These are phyloP conservation scores for Nitzschia sp. DNA, from an alignment of 108 stramenopile genomes.

Conservation along the genomic window DNA sequence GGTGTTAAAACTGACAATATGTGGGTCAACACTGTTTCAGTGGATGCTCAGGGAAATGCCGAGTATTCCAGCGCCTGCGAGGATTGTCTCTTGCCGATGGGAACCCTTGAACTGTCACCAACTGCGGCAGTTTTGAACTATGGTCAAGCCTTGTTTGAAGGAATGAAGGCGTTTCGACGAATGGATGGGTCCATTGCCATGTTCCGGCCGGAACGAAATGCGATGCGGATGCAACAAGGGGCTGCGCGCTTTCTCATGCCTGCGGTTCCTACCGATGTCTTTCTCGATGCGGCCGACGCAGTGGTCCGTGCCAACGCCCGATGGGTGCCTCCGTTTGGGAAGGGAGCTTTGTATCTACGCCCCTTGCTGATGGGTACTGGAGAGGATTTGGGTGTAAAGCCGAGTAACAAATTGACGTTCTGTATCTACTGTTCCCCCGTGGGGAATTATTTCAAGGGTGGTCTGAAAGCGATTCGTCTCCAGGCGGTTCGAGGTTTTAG, in stretches of 20 bases:
- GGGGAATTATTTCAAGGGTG: conserved; percentile 66
- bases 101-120: conserved; percentile 24
- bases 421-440: conserved; percentile 53
- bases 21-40: conserved; percentile 23
- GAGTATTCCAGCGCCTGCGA: conserved; percentile 17
- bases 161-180: conserved; percentile 49
- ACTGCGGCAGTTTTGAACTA: conserved; percentile 49
- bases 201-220: conserved; percentile 46
- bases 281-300: conserved; percentile 32
- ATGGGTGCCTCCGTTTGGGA: conserved; percentile 40
- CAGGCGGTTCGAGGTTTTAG: conserved; percentile 53
- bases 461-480: conserved; percentile 55
- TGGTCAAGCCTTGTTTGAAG: conserved; percentile 51
- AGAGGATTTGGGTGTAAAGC: conserved; percentile 36
- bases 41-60: conserved; percentile 22
- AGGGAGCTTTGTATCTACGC: conserved; percentile 45
- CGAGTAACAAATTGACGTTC: conserved; percentile 30
- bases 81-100: conserved; percentile 21
- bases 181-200: conserved; percentile 32
- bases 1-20: conserved; percentile 28
- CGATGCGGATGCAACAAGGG: conserved; percentile 33
- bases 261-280: conserved; percentile 29
- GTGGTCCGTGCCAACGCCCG: conserved; percentile 41
- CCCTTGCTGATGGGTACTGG: conserved; percentile 50
- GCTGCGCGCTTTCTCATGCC: conserved; percentile 38